phyloP scores from a whole-genome alignment of 78 protist genomes.

The Creolimax fragrantissima region DNA sequence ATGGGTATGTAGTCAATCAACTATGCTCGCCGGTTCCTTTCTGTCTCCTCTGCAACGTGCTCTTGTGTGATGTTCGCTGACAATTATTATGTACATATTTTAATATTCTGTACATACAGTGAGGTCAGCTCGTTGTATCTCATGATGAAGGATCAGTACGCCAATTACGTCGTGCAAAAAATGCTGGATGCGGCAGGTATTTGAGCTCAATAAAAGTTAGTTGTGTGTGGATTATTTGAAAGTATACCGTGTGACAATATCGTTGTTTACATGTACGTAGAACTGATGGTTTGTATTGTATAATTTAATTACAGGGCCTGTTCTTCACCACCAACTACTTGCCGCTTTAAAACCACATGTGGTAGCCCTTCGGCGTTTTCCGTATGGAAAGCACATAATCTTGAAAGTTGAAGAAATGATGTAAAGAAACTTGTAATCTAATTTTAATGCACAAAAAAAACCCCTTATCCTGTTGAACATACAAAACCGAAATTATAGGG shows the following conservation, averaged over 20 bases:
- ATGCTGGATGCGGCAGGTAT: conserved; percentile 65
- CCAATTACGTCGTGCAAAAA: conserved; percentile 89
- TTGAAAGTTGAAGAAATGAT: conserved; percentile 66
- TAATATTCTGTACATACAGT: too few relatives aligned
- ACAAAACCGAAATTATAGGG: too few relatives aligned
- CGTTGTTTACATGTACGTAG: not conserved
- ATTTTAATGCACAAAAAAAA: too few relatives aligned
- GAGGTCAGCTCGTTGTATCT: not conserved
- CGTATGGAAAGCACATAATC: conserved; percentile 87
- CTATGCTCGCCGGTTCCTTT: not conserved
- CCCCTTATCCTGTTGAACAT: too few relatives aligned
- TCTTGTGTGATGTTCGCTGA: too few relatives aligned
- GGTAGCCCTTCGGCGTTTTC: conserved; percentile 50
- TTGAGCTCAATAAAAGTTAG: too few relatives aligned
- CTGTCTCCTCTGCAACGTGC: not conserved
- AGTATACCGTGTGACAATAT: not conserved
- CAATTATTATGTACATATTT: too few relatives aligned
- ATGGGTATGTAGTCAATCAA: not conserved
- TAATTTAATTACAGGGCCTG: not conserved
- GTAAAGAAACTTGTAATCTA: too few relatives aligned
- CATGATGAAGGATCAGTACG: conserved; percentile 82
- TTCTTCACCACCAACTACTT: conserved; percentile 27
- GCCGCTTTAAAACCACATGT: conserved; percentile 21
- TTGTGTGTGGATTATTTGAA: too few relatives aligned
- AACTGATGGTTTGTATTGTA: not conserved